Percentiles rank a stretch among this genome's conserved stretches.
Conservation (phyloP, 2,329 filamentous ascomycete species). For the Scopulariopsis brevicaulis region DNA sequence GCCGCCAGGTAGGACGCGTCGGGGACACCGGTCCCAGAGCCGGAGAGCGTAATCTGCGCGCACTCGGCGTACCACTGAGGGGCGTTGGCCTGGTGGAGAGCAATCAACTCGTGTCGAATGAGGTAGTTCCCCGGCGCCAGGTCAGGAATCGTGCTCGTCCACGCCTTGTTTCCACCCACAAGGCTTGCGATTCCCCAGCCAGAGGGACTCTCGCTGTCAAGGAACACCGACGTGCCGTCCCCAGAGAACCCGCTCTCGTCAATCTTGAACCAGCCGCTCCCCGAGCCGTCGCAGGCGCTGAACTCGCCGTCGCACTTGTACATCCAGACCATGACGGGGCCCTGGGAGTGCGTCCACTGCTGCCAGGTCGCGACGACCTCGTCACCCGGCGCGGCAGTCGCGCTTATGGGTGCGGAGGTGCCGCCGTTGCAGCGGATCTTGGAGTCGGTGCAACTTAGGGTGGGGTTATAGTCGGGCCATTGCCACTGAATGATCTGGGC, state of each 20-base stretch:
- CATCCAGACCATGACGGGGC: constrained; percentile 41
- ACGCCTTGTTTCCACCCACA: constrained; percentile 35
- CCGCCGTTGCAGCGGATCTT: constrained; percentile 31
- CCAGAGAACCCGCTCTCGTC: constrained; percentile 22
- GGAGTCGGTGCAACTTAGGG: constrained; percentile 25
- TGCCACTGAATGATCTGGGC: constrained; percentile 44
- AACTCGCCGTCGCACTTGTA: constrained; percentile 33
- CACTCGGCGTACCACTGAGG: constrained; percentile 46
- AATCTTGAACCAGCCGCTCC: constrained; percentile 38
- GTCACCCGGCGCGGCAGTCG: constrained; percentile 31
- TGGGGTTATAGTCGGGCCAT: constrained; percentile 35
- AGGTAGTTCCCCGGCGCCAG: constrained; percentile 40
- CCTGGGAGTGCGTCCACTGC: constrained; percentile 35
- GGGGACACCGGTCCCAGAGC: constrained; percentile 21
- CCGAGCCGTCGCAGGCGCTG: constrained; percentile 28
- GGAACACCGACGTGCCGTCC: constrained; percentile 27
- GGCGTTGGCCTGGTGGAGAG: constrained; percentile 32
- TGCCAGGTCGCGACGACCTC: constrained; percentile 36
- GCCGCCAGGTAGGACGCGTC: constrained; percentile 25
- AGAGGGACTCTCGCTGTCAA: constrained; percentile 9
- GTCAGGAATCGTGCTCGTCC: constrained; percentile 32
- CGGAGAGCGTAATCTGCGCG: constrained; percentile 48
- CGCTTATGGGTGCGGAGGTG: constrained; percentile 23
- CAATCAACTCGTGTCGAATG: constrained; percentile 43
- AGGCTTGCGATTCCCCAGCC: constrained; percentile 30